phyloP scores from a whole-genome alignment of 768 basidiomycete species.

The Mycena venus region DNA sequence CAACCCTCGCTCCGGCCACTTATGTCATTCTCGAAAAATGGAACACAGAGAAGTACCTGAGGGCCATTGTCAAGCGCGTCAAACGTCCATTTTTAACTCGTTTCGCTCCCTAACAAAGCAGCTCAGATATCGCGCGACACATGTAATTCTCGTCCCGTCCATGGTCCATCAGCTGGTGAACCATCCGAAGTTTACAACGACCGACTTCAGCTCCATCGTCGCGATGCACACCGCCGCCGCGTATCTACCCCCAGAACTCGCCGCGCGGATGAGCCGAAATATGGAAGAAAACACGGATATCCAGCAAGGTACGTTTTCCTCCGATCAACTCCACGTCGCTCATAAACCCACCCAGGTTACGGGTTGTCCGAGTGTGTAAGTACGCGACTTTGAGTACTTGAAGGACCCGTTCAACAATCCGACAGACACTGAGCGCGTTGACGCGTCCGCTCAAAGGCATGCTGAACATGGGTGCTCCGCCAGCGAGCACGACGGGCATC shows the following conservation, averaged over 20 bases:
- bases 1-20: slow-evolving; percentile 60
- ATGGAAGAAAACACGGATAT: slow-evolving; percentile 50
- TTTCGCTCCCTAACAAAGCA: background rate
- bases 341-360: too few relatives aligned
- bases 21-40: slow-evolving; percentile 71
- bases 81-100: background rate
- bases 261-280: slow-evolving; percentile 53
- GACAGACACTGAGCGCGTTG: slow-evolving; percentile 69
- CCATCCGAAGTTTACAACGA: slow-evolving; percentile 60
- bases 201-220: slow-evolving; percentile 67
- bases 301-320: slow-evolving; percentile 58
- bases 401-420: background rate
- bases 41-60: slow-evolving; percentile 65
- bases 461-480: slow-evolving; percentile 45
- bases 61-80: slow-evolving; percentile 71
- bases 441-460: slow-evolving; percentile 54
- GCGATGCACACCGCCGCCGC: slow-evolving; percentile 69
- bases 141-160: slow-evolving; percentile 70
- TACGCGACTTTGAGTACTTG: too few relatives aligned
- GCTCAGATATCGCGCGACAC: slow-evolving; percentile 67
- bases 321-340: too few relatives aligned
- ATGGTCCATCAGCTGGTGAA: slow-evolving; percentile 75
- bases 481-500: slow-evolving; percentile 59
- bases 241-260: slow-evolving; percentile 73
- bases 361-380: slow-evolving; percentile 80